Base-by-base conservation (phyloP, 2,329 filamentous ascomycete species). In the Decorospora gaudefroyi region DNA sequence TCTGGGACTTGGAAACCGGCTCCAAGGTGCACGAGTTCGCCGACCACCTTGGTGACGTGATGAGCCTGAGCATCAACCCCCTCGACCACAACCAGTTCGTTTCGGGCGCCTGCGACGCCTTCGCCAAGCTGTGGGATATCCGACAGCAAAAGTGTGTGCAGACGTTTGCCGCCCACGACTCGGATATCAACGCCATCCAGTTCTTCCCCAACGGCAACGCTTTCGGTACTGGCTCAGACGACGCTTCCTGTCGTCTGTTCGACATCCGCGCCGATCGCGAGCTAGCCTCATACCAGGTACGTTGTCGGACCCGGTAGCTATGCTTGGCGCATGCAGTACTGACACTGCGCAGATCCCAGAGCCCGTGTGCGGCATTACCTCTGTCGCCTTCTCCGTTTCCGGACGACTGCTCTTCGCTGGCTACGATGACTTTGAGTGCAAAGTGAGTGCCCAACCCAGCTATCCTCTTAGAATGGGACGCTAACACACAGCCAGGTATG, bases 401-500 rank as follows among this genome's bases (percentile, higher is more conserved):
- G 93, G 93, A 46, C 85, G 93, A 69, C 78, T 99, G 64, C 78
- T 99, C 27, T 99, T 99, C 71, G 93, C 93, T 42, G 93, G 93
- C 59, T 99, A 99, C 67, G 93, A 99, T 67, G 93, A 99, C 70
- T 99, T 96, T 66, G 93, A 99, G 76, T 99, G 93, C 91, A 99
- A 97, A 87, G 92, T 96, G 78, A 66, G 83, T 66, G 42, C 11
- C 21, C 31, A 34, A 22, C 25, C 34, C 7, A 23, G 9, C 46
- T 52, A 32, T 46, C 11, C 6, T 30, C 18, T 29, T 42, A 22
- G 19, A 25, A 28, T 41, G 95, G 16, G 9, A 18, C 28, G 34
- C 57, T 64, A 49, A 64, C 42, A 18, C 21, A 44, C 11, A n/a
- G 36, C 19, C 51, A 97, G 92, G 93, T 97, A 49, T 99, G 93